Evolutionary conservation across 345 rosid species (phyloP), one percentile per base, ranked within the genome.

Genomic region (Arabidopsis arenosa): DNA sequence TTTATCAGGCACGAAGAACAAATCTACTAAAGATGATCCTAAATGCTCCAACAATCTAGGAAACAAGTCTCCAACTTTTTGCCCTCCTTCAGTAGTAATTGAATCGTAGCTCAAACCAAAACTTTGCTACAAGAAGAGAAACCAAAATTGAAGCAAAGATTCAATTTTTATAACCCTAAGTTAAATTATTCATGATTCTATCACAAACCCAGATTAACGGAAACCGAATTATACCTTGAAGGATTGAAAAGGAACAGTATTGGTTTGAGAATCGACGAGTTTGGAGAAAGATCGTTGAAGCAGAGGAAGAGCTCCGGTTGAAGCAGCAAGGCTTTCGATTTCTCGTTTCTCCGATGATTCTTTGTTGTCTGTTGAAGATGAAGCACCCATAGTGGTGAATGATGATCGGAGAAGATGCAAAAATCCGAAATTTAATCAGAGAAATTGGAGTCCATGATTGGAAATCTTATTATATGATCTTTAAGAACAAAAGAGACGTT

Each of bases 301-400:
- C 64, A 83, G 35, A 37, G 97, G 87, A 62, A 88, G 87, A 51
- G 92, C 85, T 63, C 96, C 97, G 2, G 83, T 79, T 26, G 96
- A 87, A 78, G 95, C 90, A 3, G 87, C 92, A 41, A 86, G 75
- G 76, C 81, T 77, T 84, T 93, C 97, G 66, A 81, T 82, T 80
- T 90, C 88, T 47, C 86, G 78, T 65, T 83, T 89, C 58, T 90
- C 93, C 26, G 61, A 18, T 57, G 82, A 76, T 6, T 26, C 79
- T 13, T 64, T 67, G 75, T 81, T 84, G 61, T 84, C 86, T 21
- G 81, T 79, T 14, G 98, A 93, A 14, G 96, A 84, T 3, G 97
- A 90, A 13, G 86, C 89, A 78, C 98, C 97, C 97, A 91, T 91
- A 45, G 28, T 76, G 62, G 21, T 5, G 57, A 7, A 43, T 23